Evolutionary conservation across 345 rosid species (phyloP).

Genomic region (Salix caprea): DNA sequence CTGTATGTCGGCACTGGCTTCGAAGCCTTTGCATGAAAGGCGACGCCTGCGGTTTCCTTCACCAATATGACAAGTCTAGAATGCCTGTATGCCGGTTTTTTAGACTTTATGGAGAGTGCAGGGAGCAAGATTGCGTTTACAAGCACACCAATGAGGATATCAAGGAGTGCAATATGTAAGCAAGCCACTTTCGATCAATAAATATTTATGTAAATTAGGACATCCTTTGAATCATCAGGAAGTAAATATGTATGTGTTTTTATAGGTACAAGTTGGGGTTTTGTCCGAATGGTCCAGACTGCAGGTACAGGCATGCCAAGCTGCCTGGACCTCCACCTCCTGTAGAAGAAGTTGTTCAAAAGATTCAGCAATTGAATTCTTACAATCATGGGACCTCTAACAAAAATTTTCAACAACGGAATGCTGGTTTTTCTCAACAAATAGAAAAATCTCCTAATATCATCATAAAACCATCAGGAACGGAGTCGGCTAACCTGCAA

Average conservation of each 20-base stretch:
- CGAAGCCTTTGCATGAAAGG: constrained; percentile 99
- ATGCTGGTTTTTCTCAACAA: constrained; percentile 50
- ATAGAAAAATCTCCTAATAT: constrained; percentile 51
- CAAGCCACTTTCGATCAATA: background rate
- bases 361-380: constrained; percentile 82
- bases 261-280: constrained; percentile 95
- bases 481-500: constrained; percentile 43
- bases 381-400: constrained; percentile 53
- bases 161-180: constrained; percentile 98
- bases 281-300: constrained; percentile 98
- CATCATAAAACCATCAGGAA: constrained; percentile 31
- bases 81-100: constrained; percentile 97
- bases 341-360: constrained; percentile 91
- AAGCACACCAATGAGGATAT: constrained; percentile 96
- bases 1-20: constrained; percentile 99
- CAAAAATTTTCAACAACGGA: constrained; percentile 68
- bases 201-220: background rate
- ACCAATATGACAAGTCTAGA: constrained; percentile 92
- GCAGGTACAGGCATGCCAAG: constrained; percentile 93
- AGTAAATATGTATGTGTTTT: background rate
- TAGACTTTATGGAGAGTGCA: constrained; percentile 84
- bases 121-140: constrained; percentile 96
- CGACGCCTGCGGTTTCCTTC: constrained; percentile 96
- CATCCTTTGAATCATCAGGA: background rate
- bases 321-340: constrained; percentile 93